These are phyloP conservation scores for Chaetomiaceae sp. DNA, from an alignment of 2,329 filamentous ascomycete genomes.

Conservation along the genomic window DNA sequence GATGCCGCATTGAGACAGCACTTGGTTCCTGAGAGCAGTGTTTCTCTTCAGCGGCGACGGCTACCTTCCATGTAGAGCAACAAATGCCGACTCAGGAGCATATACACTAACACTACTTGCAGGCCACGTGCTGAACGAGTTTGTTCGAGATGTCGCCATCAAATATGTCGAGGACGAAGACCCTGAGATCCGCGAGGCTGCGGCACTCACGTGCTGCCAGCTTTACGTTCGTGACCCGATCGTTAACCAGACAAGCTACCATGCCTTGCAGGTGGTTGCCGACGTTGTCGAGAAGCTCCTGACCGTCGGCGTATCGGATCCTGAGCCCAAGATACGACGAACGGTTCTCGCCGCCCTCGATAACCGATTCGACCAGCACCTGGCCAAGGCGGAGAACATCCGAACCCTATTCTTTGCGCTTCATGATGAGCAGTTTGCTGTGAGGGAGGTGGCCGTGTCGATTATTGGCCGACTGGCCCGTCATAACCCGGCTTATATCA, in stretches of 20 bases:
- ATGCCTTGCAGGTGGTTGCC: conserved; percentile 93
- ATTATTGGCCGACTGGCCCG: conserved; percentile 91
- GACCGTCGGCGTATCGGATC: conserved; percentile 89
- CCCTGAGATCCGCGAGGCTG: conserved; percentile 85
- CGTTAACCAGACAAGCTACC: conserved; percentile 94
- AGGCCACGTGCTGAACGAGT: conserved; percentile 92
- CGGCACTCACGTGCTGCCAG: conserved; percentile 94
- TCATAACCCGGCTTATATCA: conserved; percentile 94
- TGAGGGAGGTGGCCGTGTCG: conserved; percentile 88
- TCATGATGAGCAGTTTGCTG: conserved; percentile 89
- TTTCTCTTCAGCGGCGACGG: not conserved
- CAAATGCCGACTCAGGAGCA: not conserved
- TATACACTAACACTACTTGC: conserved; percentile 18
- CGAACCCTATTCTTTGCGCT: conserved; percentile 90
- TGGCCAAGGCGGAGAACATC: conserved; percentile 97
- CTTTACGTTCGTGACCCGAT: conserved; percentile 96
- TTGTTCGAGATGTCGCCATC: conserved; percentile 95
- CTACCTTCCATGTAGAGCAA: no score
- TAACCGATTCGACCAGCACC: conserved; percentile 86
- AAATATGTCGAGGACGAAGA: conserved; percentile 98
- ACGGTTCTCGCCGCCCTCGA: conserved; percentile 88
- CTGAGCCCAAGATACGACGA: conserved; percentile 78
- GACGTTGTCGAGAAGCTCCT: conserved; percentile 96
- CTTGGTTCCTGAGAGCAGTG: not conserved
- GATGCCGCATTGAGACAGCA: not conserved